phyloP scores from a whole-genome alignment of 495 filamentous ascomycete genomes.

The Penicillium diatomitis region DNA sequence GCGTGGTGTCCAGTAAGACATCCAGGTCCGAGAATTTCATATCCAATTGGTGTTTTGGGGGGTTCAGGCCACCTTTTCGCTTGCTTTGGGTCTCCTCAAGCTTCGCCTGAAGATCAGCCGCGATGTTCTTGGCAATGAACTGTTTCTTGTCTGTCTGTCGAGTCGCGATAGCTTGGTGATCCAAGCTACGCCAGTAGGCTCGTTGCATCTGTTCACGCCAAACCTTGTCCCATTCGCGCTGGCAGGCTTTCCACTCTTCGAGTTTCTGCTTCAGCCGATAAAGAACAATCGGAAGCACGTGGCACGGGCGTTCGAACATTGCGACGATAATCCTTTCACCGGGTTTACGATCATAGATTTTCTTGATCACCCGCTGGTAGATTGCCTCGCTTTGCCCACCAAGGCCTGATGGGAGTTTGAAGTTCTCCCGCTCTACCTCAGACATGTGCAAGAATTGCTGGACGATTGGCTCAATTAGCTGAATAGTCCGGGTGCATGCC shows the following conservation, averaged over 20 bases:
- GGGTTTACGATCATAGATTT: slow-evolving; percentile 85
- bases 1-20: slow-evolving; percentile 72
- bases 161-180: slow-evolving; percentile 84
- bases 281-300: slow-evolving; percentile 78
- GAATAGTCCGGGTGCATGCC: slow-evolving; percentile 83
- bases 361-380: slow-evolving; percentile 93
- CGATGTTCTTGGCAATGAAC: slow-evolving; percentile 76
- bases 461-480: slow-evolving; percentile 87
- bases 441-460: slow-evolving; percentile 74
- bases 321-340: slow-evolving; percentile 74
- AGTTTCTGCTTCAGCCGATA: slow-evolving; percentile 84
- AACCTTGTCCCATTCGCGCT: slow-evolving; percentile 97
- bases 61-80: slow-evolving; percentile 48
- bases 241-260: slow-evolving; percentile 92
- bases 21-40: slow-evolving; percentile 66
- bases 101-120: slow-evolving; percentile 76
- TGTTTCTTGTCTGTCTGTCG: slow-evolving; percentile 81
- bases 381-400: slow-evolving; percentile 93
- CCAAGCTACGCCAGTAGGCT: slow-evolving; percentile 89
- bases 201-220: slow-evolving; percentile 90
- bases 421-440: slow-evolving; percentile 57
- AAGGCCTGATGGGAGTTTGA: slow-evolving; percentile 70
- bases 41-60: slow-evolving; percentile 61
- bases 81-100: slow-evolving; percentile 73
- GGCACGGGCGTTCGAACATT: slow-evolving; percentile 71